Evolutionary conservation across 164 flowering plant genomes (phyloP).

Genomic region (Vitis labrusca): DNA sequence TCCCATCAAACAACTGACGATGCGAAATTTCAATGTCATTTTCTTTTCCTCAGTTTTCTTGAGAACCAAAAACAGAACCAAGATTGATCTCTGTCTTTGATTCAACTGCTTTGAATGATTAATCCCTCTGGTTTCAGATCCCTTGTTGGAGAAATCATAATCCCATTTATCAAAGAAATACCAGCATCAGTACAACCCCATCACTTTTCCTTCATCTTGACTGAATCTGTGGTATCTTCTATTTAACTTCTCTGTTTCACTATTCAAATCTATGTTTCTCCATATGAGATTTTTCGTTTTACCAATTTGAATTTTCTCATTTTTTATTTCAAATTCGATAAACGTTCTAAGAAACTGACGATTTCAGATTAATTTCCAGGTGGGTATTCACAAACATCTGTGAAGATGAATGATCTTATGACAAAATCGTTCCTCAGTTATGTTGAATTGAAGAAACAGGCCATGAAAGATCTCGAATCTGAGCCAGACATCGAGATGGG

Average conservation of each 20-base stretch:
- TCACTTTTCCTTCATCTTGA: background rate
- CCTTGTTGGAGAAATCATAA: background rate
- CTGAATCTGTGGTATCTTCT: background rate
- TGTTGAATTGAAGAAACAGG: constrained; percentile 29
- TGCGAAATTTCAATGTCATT: no score
- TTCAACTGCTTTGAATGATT: no score
- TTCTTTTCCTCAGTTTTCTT: no score
- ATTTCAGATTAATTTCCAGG: background rate
- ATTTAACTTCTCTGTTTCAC: background rate
- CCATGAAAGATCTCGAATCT: constrained; percentile 16
- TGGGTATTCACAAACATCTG: background rate
- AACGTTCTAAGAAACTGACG: no score
- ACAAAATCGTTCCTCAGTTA: constrained; percentile 25
- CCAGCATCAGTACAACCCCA: background rate
- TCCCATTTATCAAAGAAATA: background rate
- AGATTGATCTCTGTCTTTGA: no score
- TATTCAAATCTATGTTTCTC: background rate
- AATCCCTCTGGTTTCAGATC: background rate
- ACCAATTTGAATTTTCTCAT: background rate
- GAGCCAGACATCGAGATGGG: constrained; percentile 23
- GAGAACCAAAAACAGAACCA: no score
- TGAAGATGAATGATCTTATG: constrained; percentile 29
- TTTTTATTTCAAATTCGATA: background rate
- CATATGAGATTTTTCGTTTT: background rate
- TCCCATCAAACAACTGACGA: no score